A percentile compares a stretch with the other conserved stretches of the same genome.
Conservation (phyloP, 2,329 filamentous ascomycete genomes). For the Calonectria naviculata region DNA sequence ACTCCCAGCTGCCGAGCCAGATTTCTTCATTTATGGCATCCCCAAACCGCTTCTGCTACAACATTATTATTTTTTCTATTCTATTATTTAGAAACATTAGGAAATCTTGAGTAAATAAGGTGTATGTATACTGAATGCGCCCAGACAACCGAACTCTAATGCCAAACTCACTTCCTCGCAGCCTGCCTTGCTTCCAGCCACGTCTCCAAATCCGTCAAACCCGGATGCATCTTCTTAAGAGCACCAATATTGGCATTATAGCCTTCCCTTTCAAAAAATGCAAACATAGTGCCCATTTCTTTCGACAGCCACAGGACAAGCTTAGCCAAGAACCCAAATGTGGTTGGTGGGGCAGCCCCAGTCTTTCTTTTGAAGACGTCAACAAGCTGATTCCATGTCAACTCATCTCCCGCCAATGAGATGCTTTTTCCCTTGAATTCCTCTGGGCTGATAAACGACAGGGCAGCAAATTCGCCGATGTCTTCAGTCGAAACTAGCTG, state of each 20-base stretch:
- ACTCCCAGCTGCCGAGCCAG: no score
- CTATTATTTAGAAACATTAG: no score
- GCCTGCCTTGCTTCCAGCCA: constrained; percentile 11
- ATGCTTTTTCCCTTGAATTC: constrained; percentile 45
- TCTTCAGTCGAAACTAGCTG: constrained; percentile 42
- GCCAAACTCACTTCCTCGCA: neutral
- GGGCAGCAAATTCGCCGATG: constrained; percentile 52
- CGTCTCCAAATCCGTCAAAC: neutral
- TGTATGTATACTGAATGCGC: no score
- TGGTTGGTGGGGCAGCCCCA: constrained; percentile 42
- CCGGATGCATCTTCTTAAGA: constrained; percentile 12
- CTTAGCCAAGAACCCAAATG: constrained; percentile 42
- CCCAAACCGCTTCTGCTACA: no score
- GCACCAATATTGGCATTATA: constrained; percentile 47
- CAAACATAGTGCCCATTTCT: constrained; percentile 50
- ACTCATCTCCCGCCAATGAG: constrained; percentile 54
- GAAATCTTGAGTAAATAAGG: no score
- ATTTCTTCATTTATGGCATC: no score
- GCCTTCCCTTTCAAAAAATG: constrained; percentile 49
- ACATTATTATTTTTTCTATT: no score
- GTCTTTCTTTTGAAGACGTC: constrained; percentile 46
- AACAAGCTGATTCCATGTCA: constrained; percentile 45
- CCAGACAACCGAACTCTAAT: no score
- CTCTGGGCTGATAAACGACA: constrained; percentile 47
- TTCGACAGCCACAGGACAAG: constrained; percentile 42